phyloP scores from a whole-genome alignment of 2,329 filamentous ascomycete species.

The Colletotrichum coccodes region DNA sequence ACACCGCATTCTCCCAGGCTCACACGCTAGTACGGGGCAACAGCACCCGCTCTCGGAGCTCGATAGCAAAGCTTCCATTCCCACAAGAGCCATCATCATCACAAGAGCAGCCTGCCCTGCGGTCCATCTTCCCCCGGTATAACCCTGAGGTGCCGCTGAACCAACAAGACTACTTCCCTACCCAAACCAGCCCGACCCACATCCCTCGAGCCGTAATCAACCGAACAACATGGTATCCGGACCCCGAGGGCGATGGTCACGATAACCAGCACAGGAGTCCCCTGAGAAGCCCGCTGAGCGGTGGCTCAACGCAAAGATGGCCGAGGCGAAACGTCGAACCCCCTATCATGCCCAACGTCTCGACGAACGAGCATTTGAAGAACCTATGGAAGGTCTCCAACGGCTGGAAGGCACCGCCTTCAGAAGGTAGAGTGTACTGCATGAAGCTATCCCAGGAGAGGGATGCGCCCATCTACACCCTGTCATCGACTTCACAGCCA shows the following conservation, averaged over 20 bases:
- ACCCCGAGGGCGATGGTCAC: conserved; percentile 38
- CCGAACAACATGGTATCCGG: conserved; percentile 68
- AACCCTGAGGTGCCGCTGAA: conserved; percentile 73
- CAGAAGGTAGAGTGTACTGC: conserved; percentile 69
- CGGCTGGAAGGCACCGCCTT: conserved; percentile 71
- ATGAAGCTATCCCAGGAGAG: conserved; percentile 64
- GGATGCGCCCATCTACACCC: conserved; percentile 73
- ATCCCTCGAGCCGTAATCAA: conserved; percentile 74
- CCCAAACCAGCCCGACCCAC: conserved; percentile 70
- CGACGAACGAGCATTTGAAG: conserved; percentile 70
- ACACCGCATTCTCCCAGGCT: conserved; percentile 62
- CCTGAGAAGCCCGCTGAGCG: conserved; percentile 15
- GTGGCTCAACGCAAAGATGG: conserved; percentile 37
- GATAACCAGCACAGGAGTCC: conserved; percentile 29
- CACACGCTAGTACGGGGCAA: conserved; percentile 59
- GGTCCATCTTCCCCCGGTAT: conserved; percentile 82
- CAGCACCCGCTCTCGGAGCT: conserved; percentile 63
- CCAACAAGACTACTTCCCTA: conserved; percentile 77
- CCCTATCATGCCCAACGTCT: conserved; percentile 58
- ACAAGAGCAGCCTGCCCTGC: conserved; percentile 54
- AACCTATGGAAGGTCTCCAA: conserved; percentile 76
- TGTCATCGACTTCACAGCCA: conserved; percentile 69
- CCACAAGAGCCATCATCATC: conserved; percentile 43
- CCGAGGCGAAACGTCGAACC: conserved; percentile 46
- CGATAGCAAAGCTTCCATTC: conserved; percentile 66